Conservation (phyloP, 1,284 basidiomycete genomes). For the Irpex sp. region DNA sequence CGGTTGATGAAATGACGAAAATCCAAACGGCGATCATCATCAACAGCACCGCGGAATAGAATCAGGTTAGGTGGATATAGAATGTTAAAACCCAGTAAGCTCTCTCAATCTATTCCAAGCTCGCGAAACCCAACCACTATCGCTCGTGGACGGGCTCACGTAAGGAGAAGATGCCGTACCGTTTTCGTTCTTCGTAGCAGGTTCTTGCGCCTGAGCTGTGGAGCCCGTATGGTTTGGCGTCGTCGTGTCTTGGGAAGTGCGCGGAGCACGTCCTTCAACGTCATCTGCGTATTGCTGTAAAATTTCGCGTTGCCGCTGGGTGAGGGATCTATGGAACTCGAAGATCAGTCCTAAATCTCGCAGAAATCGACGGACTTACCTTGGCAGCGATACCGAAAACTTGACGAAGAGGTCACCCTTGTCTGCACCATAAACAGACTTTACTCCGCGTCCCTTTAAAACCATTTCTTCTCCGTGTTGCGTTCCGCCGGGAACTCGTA, state of each 20-base stretch:
- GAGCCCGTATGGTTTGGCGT: constrained; percentile 13
- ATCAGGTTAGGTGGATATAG: constrained; percentile 29
- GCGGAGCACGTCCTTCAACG: constrained; percentile 64
- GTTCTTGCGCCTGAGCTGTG: constrained; percentile 17
- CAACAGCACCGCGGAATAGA: constrained; percentile 7
- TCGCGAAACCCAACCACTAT: constrained; percentile 66
- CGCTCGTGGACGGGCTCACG: constrained; percentile 43
- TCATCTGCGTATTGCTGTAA: constrained; percentile 93
- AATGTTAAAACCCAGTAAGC: constrained; percentile 68
- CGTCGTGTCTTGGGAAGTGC: constrained; percentile 20
- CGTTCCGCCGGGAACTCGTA: constrained; percentile 90
- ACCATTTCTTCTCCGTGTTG: constrained; percentile 98
- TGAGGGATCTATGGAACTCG: constrained; percentile 59
- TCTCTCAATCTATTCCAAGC: constrained; percentile 62
- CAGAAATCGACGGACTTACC: constrained; percentile 43
- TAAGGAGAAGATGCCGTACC: constrained; percentile 68
- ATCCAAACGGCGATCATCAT: constrained; percentile 11
- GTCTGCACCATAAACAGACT: constrained; percentile 61
- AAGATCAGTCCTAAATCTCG: neutral
- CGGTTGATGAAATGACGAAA: constrained; percentile 1
- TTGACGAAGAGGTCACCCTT: constrained; percentile 91
- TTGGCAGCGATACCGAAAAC: constrained; percentile 87
- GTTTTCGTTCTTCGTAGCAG: constrained; percentile 32
- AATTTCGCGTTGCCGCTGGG: constrained; percentile 81
- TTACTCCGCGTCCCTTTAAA: constrained; percentile 85